Percentiles rank a stretch among this genome's conserved stretches.
These are phyloP conservation scores for Myriosclerotinia scirpicola DNA, from an alignment of 2,329 filamentous ascomycete genomes.

Conservation along the genomic window DNA sequence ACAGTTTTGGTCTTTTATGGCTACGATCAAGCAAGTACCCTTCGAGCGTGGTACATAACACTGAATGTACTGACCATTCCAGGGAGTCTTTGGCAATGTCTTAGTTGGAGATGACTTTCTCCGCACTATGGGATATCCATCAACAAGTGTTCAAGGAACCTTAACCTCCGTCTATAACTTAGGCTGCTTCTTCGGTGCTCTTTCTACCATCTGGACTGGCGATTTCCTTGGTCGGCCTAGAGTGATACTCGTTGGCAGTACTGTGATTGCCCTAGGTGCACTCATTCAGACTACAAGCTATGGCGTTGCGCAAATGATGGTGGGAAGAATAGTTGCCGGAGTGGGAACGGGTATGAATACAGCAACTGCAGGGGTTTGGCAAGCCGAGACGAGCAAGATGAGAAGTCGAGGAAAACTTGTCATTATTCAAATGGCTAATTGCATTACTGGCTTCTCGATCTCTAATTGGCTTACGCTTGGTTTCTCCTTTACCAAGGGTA, in stretches of 20 bases:
- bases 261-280: slow-evolving; percentile 59
- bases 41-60: background rate
- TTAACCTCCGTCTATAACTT: slow-evolving; percentile 41
- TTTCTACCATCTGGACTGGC: slow-evolving; percentile 41
- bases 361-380: slow-evolving; percentile 56
- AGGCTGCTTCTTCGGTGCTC: slow-evolving; percentile 50
- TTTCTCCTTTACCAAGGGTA: slow-evolving; percentile 50
- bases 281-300: slow-evolving; percentile 45
- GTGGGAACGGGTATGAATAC: slow-evolving; percentile 53
- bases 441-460: slow-evolving; percentile 49
- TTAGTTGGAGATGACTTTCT: slow-evolving; percentile 49
- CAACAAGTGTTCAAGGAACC: slow-evolving; percentile 15
- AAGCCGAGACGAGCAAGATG: slow-evolving; percentile 57
- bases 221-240: slow-evolving; percentile 57
- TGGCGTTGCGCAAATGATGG: slow-evolving; percentile 54
- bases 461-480: slow-evolving; percentile 61
- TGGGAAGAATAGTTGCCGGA: slow-evolving; percentile 51
- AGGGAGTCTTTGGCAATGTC: slow-evolving; percentile 44
- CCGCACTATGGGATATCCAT: slow-evolving; percentile 37
- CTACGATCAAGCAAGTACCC: slow-evolving; percentile 43
- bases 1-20: slow-evolving; percentile 53
- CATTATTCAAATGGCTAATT: slow-evolving; percentile 59
- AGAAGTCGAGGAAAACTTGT: slow-evolving; percentile 59
- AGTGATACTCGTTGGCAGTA: slow-evolving; percentile 56
- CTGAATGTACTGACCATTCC: background rate